Conservation (phyloP, 208 protist genomes). For the Trypanosoma lewisi region DNA sequence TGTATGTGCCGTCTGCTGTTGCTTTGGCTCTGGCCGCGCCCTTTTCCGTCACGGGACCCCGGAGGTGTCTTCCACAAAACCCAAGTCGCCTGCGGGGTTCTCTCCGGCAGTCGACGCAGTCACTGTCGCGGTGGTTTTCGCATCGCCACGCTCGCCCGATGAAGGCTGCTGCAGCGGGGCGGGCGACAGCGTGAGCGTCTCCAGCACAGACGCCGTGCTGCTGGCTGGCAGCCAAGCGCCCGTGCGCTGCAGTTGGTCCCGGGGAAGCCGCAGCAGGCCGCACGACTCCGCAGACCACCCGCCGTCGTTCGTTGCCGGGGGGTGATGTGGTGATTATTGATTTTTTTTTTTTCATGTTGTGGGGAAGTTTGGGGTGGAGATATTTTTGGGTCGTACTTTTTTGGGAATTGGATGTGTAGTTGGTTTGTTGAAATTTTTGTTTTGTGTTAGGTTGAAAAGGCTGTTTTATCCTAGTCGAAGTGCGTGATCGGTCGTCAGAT, state of each 20-base stretch:
- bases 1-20: neutral
- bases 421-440: neutral
- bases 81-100: neutral
- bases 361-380: neutral
- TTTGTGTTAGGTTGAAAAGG: too few species aligned
- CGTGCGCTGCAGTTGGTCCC: conserved; percentile 2
- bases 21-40: neutral
- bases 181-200: conserved; percentile 35
- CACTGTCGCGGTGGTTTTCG: neutral
- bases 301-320: conserved; percentile 35
- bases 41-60: conserved; percentile 9
- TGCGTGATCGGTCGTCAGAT: too few species aligned
- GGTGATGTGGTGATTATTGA: conserved; percentile 28
- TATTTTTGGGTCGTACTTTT: neutral
- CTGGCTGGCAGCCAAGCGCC: conserved; percentile 11
- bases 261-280: neutral
- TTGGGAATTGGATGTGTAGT: too few species aligned
- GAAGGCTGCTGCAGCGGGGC: conserved; percentile 38
- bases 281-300: conserved; percentile 18
- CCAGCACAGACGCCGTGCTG: conserved; percentile 41
- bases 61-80: conserved; percentile 16
- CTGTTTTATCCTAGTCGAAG: too few species aligned
- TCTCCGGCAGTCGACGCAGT: neutral
- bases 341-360: neutral
- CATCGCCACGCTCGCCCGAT: conserved; percentile 5